phyloP scores from a whole-genome alignment of 2,329 filamentous ascomycete species.

The Botrytis byssoidea region DNA sequence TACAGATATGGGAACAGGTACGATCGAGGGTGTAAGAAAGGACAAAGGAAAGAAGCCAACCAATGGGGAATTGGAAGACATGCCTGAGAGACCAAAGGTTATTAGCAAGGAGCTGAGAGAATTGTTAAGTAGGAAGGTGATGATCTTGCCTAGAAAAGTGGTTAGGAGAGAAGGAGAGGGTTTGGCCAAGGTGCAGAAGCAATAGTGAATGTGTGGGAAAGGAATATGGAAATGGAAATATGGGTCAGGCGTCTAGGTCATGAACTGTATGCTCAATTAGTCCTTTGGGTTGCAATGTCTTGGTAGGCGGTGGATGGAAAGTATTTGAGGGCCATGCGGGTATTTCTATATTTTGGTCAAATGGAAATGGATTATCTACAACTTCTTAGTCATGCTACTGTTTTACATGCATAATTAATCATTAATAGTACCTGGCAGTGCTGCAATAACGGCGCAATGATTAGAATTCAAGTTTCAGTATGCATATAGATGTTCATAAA shows the following conservation, averaged over 20 bases:
- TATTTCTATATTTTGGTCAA: background rate
- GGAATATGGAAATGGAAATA: background rate
- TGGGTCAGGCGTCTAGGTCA: background rate
- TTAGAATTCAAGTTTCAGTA: background rate
- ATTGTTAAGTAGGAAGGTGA: constrained; percentile 59
- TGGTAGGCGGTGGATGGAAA: background rate
- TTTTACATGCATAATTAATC: background rate
- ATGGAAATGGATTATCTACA: background rate
- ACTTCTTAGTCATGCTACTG: background rate
- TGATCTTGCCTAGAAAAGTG: constrained; percentile 37
- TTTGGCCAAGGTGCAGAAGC: constrained; percentile 18
- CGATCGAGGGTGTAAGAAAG: constrained; percentile 23
- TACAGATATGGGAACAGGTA: constrained; percentile 31
- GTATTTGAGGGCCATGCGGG: background rate
- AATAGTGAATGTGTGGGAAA: background rate
- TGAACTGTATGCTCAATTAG: background rate
- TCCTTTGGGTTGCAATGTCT: background rate
- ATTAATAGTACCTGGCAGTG: background rate
- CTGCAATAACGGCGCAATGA: background rate
- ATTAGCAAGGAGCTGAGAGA: constrained; percentile 63
- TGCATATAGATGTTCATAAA: background rate
- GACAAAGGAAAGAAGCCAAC: constrained; percentile 22
- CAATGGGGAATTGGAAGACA: constrained; percentile 33
- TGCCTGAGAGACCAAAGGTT: constrained; percentile 44
- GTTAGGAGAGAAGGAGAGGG: constrained; percentile 39